Evolutionary conservation across 1,139 yeast genomes (phyloP), one percentile per base, ranked within the genome.

Genomic region (Geotrichum candidum): DNA sequence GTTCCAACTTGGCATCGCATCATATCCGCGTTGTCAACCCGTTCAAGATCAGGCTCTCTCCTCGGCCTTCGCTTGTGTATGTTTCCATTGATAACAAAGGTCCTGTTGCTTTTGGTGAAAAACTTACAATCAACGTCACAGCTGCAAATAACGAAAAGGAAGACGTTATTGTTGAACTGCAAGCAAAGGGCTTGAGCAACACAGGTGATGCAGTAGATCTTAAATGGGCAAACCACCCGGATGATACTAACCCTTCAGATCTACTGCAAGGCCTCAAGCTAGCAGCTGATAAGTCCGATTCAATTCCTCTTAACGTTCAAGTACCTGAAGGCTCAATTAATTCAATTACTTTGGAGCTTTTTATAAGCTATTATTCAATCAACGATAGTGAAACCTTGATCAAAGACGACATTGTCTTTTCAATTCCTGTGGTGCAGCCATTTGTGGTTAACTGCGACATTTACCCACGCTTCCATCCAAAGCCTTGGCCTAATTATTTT

Each of bases 401-500:
- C 45, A 65, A 65, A 51, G 73, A 70, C 56, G 67, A 66, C 3
- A 60, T 66, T 11, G 57, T 62, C 5, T 60, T 69, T 23, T 66
- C 68, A 2, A 63, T 75, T 35, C 71, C 73, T 3, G 72, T 74
- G 0, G 58, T 69, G 10, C 66, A 68, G 55, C 77, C 77, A 2
- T 73, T 75, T 64, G 61, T 75, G 11, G 73, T 70, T 45, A 70
- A 68, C 38, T 74, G 73, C 60, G 74, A 72, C 51, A 72, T 76
- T 3, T 56, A 68, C 3, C 76, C 78, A 0, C 66, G 72, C 31
- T 64, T 67, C 18, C 72, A 73, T 56, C 68, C 68, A 0, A 74
- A 68, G 27, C 61, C 64, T 9, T 76, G 78, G 78, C 74, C 75
- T n/a, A 74, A 67, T 57, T 56, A 68, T 51, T 75, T 76, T 64